A percentile compares a stretch with the other conserved stretches of the same genome.
These are phyloP conservation scores for Candida sphagnicola DNA, from an alignment of 805 yeast genomes.

Conservation along the genomic window DNA sequence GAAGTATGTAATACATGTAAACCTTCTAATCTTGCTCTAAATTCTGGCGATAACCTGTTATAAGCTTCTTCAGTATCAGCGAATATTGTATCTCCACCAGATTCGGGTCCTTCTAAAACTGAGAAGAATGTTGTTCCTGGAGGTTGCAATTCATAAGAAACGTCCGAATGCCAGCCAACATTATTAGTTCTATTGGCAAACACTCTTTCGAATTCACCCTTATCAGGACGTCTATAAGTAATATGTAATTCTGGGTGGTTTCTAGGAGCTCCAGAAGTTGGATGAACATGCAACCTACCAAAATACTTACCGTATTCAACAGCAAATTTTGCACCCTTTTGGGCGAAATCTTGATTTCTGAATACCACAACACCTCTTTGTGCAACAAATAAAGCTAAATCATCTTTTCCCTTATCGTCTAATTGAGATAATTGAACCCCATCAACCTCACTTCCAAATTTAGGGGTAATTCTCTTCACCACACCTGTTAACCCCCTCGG, in stretches of 20 bases:
- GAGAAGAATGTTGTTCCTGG: conserved; percentile 68
- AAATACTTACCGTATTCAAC: conserved; percentile 58
- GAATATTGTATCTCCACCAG: conserved; percentile 79
- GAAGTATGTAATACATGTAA: conserved; percentile 70
- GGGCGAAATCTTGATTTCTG: conserved; percentile 61
- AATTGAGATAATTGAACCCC: conserved; percentile 59
- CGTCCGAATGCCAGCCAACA: conserved; percentile 68
- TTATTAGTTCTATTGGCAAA: conserved; percentile 33
- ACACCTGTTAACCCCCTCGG: conserved; percentile 26
- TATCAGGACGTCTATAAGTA: conserved; percentile 49
- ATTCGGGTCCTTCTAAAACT: conserved; percentile 52
- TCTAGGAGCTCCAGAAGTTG: conserved; percentile 67
- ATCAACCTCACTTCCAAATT: conserved; percentile 60
- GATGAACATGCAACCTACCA: conserved; percentile 71
- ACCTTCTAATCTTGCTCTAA: conserved; percentile 55
- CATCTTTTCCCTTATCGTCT: conserved; percentile 55
- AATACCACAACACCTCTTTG: conserved; percentile 67
- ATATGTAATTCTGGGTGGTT: conserved; percentile 63
- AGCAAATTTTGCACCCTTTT: conserved; percentile 44
- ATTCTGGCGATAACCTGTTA: conserved; percentile 62
- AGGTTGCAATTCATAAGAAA: conserved; percentile 68
- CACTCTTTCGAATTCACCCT: conserved; percentile 32
- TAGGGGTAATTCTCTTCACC: conserved; percentile 54
- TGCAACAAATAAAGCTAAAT: conserved; percentile 64
- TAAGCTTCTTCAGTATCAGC: conserved; percentile 71